Evolutionary conservation across 306 rosid species (phyloP), one percentile per base, ranked within the genome.

Genomic region (Mimosa pudica): DNA sequence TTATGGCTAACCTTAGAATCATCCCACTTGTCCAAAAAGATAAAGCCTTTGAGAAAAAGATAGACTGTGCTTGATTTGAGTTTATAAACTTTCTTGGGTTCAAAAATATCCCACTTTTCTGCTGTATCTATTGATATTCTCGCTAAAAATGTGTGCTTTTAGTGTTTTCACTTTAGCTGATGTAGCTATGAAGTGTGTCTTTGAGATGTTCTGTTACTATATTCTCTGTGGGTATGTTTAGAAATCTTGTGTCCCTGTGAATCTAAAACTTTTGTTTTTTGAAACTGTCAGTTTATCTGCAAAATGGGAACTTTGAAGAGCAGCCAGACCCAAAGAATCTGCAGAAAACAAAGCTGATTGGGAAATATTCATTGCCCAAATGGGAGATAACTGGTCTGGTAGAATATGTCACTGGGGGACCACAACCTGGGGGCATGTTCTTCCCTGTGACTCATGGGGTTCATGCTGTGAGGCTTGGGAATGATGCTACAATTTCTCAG

Each of bases 391-490:
- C 82, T 77, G 98, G 98, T 86, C 74, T 91, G 17, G 98, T 95
- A 16, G 98, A 91, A 88, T 95, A 92, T 89, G 87, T 95, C 70
- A 72, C 97, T 0, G 98, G 94, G 4, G 97, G 98, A 32, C 96
- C 98, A 11, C 98, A 95, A 74, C 92, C 98, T 0, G 98, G 98
- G 7, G 98, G 98, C 35, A 92, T 92, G 96, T 95, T 68, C 91
- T 92, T 92, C 66, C 71, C 87, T 4, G 98, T 95, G 44, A 88
- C 89, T 55, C 98, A 95, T 72, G 98, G 98, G 52, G 73, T 82
- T 46, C 98, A 95, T 84, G 98, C 98, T 41, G 94, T 95, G 44
- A 95, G 98, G 86, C 96, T 95, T 20, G 98, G 98, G 20, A 95
- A 95, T 54, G 96, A 92, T 11, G 98, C 98, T 30, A 86, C 97